phyloP scores from a whole-genome alignment of 108 stramenopile genomes.

The Cyclotella sp. region DNA sequence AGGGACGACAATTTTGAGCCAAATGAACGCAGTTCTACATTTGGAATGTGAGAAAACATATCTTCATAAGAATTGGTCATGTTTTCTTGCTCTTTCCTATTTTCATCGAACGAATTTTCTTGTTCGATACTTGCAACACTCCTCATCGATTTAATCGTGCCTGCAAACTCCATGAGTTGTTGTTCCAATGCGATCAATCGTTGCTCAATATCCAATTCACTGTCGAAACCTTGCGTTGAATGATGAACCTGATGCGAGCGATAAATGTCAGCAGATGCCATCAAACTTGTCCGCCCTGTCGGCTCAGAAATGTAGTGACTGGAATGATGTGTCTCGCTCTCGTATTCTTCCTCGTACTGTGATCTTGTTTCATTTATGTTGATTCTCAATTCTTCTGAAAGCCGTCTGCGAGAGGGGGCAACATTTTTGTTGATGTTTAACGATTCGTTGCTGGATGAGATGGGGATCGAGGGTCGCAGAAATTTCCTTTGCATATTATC shows the following conservation, averaged over 20 bases:
- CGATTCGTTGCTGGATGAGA: not conserved
- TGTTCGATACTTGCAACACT: not conserved
- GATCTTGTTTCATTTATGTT: not conserved
- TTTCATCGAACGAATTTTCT: not conserved
- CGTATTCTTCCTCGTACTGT: conserved; percentile 1
- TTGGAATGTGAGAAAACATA: not conserved
- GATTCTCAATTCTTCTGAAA: not conserved
- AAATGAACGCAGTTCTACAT: not conserved
- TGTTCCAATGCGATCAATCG: not conserved
- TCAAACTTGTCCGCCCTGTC: too few species aligned
- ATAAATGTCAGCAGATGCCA: too few species aligned
- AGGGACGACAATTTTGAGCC: not conserved
- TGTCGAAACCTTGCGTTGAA: not conserved
- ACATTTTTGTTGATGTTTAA: not conserved
- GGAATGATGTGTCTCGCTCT: not conserved
- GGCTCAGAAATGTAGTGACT: too few species aligned
- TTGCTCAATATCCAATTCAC: not conserved
- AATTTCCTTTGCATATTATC: not conserved
- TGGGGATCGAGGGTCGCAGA: not conserved
- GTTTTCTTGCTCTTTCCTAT: not conserved
- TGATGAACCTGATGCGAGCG: not conserved
- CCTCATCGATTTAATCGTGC: conserved; percentile 26
- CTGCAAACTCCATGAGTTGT: conserved; percentile 28
- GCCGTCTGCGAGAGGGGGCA: not conserved
- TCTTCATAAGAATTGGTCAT: too few species aligned